Percentiles rank a stretch among this genome's conserved stretches.
phyloP scores from a whole-genome alignment of 257 asterid genomes.

The Knoxia roxburghii region DNA sequence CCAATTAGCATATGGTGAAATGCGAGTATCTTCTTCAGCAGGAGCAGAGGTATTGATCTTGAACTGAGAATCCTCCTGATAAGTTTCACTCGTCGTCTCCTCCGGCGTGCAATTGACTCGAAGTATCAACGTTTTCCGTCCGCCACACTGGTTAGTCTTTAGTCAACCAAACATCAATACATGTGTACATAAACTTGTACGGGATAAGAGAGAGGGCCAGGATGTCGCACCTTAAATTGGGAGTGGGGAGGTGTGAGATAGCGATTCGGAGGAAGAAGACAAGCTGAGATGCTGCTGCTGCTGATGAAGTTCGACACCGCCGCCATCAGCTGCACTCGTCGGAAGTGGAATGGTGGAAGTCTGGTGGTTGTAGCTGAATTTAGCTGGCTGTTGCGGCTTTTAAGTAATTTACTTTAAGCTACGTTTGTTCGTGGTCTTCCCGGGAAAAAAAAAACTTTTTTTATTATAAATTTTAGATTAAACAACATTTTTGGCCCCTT shows the following conservation, averaged over 20 bases:
- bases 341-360: no score
- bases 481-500: no score
- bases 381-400: no score
- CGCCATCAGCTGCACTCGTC: conserved; percentile 6
- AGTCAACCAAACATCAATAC: conserved; percentile 15
- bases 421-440: no score
- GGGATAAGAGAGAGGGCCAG: neutral
- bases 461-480: no score
- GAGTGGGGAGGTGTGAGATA: conserved; percentile 18
- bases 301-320: conserved; percentile 35
- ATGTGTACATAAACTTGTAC: neutral
- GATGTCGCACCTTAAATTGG: conserved; percentile 40
- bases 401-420: no score
- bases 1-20: conserved; percentile 51
- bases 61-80: conserved; percentile 35
- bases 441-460: no score
- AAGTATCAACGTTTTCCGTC: conserved; percentile 35
- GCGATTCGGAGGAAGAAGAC: conserved; percentile 26
- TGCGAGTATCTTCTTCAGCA: conserved; percentile 20
- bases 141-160: conserved; percentile 30
- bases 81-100: conserved; percentile 26
- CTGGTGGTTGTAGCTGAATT: no score
- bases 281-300: conserved; percentile 31
- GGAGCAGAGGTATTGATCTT: conserved; percentile 24
- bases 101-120: conserved; percentile 56